These are phyloP conservation scores for Mercurialis annua DNA, from an alignment of 345 rosid genomes.

Conservation along the genomic window DNA sequence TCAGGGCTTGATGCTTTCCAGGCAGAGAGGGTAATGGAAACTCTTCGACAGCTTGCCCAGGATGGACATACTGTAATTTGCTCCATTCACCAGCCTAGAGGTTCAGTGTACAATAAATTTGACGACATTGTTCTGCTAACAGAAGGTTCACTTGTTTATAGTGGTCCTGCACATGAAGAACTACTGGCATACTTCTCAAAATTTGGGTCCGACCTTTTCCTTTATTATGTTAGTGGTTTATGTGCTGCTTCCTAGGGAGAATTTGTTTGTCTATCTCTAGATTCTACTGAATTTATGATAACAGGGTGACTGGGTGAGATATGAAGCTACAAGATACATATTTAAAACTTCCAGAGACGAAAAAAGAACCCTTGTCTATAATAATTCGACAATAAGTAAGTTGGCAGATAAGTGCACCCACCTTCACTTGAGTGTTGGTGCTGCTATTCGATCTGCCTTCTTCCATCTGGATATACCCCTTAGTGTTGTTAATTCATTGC, in stretches of 20 bases:
- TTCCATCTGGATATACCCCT: neutral
- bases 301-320: neutral
- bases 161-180: constrained; percentile 79
- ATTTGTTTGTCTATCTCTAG: neutral
- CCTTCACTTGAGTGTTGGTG: neutral
- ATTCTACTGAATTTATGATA: neutral
- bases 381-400: neutral
- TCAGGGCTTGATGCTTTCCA: constrained; percentile 98
- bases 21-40: constrained; percentile 96
- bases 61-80: constrained; percentile 98
- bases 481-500: neutral
- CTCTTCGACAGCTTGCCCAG: constrained; percentile 76
- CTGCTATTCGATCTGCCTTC: constrained; percentile 1
- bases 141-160: constrained; percentile 75
- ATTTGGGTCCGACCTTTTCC: constrained; percentile 59
- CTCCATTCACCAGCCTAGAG: constrained; percentile 98
- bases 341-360: neutral
- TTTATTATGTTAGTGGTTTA: neutral
- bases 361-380: neutral
- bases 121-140: constrained; percentile 86
- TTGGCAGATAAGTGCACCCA: neutral
- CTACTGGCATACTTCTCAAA: constrained; percentile 76
- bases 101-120: constrained; percentile 83
- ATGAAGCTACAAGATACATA: neutral
- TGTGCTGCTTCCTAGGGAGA: neutral